These are phyloP conservation scores for Mitragyna speciosa DNA, from an alignment of 257 asterid species.

Conservation along the genomic window DNA sequence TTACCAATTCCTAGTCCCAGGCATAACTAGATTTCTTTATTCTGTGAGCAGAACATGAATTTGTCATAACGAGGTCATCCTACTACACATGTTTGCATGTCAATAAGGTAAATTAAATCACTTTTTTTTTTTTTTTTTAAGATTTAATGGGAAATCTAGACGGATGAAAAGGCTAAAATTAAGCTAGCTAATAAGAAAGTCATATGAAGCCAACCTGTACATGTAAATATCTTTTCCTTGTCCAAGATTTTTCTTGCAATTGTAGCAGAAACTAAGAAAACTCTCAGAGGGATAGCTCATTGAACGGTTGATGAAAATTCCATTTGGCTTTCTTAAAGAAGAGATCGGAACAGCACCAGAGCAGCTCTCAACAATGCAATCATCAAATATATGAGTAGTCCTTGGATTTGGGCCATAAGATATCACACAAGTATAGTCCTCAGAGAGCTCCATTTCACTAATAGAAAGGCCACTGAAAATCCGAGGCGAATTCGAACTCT, in stretches of 20 bases:
- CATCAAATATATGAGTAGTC: slow-evolving; percentile 81
- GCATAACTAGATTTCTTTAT: not conserved
- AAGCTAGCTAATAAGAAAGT: not conserved
- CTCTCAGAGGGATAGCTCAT: slow-evolving; percentile 62
- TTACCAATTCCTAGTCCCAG: not conserved
- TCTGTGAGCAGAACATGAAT: not conserved
- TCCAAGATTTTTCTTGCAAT: slow-evolving; percentile 72
- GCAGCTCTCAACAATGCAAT: slow-evolving; percentile 80
- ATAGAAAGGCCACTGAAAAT: slow-evolving; percentile 48
- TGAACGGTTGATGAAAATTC: slow-evolving; percentile 15
- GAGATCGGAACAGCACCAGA: slow-evolving; percentile 52
- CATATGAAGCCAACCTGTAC: slow-evolving; percentile 57
- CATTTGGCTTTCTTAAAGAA: slow-evolving; percentile 35
- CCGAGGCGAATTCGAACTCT: slow-evolving; percentile 25
- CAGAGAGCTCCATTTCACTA: slow-evolving; percentile 81
- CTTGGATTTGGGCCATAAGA: slow-evolving; percentile 80
- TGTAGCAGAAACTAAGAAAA: slow-evolving; percentile 75
- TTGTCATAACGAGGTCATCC: not conserved
- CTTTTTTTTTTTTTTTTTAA: too few relatives aligned
- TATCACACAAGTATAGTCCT: slow-evolving; percentile 89
- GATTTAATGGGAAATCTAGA: not conserved
- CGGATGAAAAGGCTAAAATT: not conserved
- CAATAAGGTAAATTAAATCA: not conserved
- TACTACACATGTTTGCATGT: not conserved
- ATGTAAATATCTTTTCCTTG: slow-evolving; percentile 73